Percentiles rank a stretch among this genome's conserved stretches.
Evolutionary conservation across 352 stramenopile species (phyloP).

Genomic region (Pythium aphanidermatum): DNA sequence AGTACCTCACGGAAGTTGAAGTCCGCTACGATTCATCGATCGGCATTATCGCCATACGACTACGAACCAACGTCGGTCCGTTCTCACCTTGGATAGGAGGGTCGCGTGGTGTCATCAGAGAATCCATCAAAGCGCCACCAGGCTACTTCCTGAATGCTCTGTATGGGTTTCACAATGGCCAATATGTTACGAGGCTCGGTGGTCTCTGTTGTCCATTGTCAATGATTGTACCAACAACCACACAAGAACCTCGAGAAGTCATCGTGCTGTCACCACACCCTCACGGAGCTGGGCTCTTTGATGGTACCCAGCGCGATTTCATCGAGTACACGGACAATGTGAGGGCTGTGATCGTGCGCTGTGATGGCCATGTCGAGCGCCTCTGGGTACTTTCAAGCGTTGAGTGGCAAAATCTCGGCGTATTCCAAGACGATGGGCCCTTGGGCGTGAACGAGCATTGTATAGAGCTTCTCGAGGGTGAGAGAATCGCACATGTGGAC

Average conservation of each 20-base stretch:
- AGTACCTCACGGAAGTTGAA: constrained; percentile 6
- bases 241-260: not conserved
- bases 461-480: not conserved
- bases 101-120: not conserved
- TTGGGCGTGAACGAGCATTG: constrained; percentile 8
- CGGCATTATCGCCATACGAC: constrained; percentile 2
- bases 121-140: not conserved
- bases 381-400: constrained; percentile 8
- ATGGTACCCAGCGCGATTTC: constrained; percentile 12
- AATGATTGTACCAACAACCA: not conserved
- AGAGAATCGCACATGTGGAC: constrained; percentile 5
- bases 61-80: constrained; percentile 4
- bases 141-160: constrained; percentile 15
- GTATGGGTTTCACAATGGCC: not conserved
- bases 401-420: constrained; percentile 2
- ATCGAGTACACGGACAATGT: not conserved
- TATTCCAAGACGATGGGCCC: constrained; percentile 1
- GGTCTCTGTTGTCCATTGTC: constrained; percentile 10
- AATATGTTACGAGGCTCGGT: not conserved
- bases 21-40: not conserved
- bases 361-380: constrained; percentile 13
- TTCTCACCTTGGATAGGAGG: constrained; percentile 5
- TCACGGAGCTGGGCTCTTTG: constrained; percentile 8
- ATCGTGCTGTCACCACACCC: not conserved
- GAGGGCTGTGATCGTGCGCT: constrained; percentile 14